Evolutionary conservation across 371 early-diverging fungal genomes (phyloP).

Genomic region (Mortierella sp.): DNA sequence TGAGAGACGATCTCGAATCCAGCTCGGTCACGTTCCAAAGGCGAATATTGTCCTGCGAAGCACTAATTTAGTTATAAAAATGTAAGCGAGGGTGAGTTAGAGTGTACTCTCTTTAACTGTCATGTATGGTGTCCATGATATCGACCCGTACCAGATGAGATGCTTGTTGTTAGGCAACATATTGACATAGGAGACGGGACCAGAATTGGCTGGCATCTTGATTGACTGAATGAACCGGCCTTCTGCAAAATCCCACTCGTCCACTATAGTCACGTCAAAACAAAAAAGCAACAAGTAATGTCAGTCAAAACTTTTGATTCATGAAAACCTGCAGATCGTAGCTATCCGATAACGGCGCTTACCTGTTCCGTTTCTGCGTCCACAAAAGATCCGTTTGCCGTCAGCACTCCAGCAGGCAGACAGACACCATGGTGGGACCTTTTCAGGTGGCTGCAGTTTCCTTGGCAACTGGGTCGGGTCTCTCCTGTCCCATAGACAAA

Average conservation of each 20-base stretch:
- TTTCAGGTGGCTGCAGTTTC: constrained; percentile 70
- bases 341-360: background rate
- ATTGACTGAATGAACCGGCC: constrained; percentile 79
- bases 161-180: constrained; percentile 86
- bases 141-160: constrained; percentile 78
- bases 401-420: constrained; percentile 92
- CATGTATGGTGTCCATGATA: background rate
- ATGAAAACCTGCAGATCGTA: too few species aligned
- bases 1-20: constrained; percentile 63
- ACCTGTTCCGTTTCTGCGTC: constrained; percentile 86
- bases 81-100: background rate
- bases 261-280: constrained; percentile 63
- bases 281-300: background rate
- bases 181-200: constrained; percentile 87
- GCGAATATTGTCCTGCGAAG: constrained; percentile 94
- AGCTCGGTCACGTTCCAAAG: constrained; percentile 81
- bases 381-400: constrained; percentile 80
- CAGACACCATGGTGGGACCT: constrained; percentile 92
- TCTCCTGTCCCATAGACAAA: constrained; percentile 87
- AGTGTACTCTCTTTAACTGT: too few species aligned
- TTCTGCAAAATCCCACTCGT: constrained; percentile 87
- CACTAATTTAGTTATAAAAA: constrained; percentile 63
- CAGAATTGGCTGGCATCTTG: constrained; percentile 91
- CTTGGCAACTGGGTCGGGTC: constrained; percentile 69
- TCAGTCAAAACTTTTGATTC: too few species aligned